A percentile compares a stretch with the other conserved stretches of the same genome.
phyloP scores from a whole-genome alignment of 1,284 basidiomycete genomes.

The Apiotrichum sp. region DNA sequence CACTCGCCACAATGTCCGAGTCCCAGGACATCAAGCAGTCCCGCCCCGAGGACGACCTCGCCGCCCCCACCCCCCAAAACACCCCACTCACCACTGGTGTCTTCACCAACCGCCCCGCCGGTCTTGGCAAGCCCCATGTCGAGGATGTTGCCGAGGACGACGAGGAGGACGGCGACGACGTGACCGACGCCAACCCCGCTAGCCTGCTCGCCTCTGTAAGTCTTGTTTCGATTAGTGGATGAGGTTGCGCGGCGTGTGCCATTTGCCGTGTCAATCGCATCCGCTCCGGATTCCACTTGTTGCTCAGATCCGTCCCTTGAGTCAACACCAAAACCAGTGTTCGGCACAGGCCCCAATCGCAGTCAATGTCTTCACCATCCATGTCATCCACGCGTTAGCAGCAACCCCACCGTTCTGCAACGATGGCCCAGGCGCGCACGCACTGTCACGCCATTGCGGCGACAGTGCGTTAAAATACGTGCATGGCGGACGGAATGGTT shows the following conservation, averaged over 20 bases:
- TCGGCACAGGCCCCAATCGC: background rate
- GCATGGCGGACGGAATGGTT: background rate
- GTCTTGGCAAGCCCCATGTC: constrained; percentile 64
- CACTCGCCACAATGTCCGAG: constrained; percentile 30
- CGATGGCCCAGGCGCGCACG: background rate
- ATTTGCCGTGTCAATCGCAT: background rate
- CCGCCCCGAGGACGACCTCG: constrained; percentile 30
- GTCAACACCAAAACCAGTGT: background rate
- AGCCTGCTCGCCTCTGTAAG: constrained; percentile 45
- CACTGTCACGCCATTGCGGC: background rate
- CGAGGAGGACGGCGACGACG: constrained; percentile 49
- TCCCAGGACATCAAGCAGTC: constrained; percentile 34
- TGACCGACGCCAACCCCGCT: constrained; percentile 46
- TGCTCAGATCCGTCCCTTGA: too few species aligned
- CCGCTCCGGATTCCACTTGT: too few species aligned
- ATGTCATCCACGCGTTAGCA: background rate
- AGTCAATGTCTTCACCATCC: background rate
- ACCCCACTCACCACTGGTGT: constrained; percentile 67
- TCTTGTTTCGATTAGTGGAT: constrained; percentile 4
- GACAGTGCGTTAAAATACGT: background rate
- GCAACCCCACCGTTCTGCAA: background rate
- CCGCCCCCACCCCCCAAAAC: constrained; percentile 73
- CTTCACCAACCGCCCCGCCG: constrained; percentile 55
- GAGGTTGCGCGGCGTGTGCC: background rate
- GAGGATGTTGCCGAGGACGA: constrained; percentile 58